Evolutionary conservation across 371 early-diverging fungal genomes (phyloP).

Genomic region (Rhizopus microsporus): DNA sequence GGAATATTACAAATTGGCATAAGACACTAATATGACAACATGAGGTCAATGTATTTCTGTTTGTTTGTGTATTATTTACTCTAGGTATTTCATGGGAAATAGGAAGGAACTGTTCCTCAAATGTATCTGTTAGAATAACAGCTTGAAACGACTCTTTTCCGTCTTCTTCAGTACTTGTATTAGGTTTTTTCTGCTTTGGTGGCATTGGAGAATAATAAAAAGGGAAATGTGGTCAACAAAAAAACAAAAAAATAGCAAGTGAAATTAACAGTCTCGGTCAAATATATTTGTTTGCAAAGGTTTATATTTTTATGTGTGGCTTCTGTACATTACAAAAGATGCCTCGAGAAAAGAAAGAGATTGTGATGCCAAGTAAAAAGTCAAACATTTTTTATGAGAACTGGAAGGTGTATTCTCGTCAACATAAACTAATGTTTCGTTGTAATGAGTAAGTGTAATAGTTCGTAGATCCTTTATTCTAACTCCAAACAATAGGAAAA

Average conservation of each 20-base stretch:
- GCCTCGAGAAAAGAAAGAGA: slow-evolving; percentile 22
- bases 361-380: slow-evolving; percentile 40
- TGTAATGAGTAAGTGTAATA: slow-evolving; percentile 38
- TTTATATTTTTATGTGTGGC: too few relatives aligned
- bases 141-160: slow-evolving; percentile 75
- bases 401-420: slow-evolving; percentile 50
- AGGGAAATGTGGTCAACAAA: slow-evolving; percentile 14
- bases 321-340: slow-evolving; percentile 4
- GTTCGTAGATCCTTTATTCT: not conserved
- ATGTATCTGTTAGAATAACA: slow-evolving; percentile 91
- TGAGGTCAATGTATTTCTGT: slow-evolving; percentile 3
- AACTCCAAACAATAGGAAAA: slow-evolving; percentile 28
- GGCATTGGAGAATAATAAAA: slow-evolving; percentile 28
- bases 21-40: slow-evolving; percentile 66
- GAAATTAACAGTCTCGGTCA: slow-evolving; percentile 23
- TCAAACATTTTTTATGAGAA: slow-evolving; percentile 43
- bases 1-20: slow-evolving; percentile 94
- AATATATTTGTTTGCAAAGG: too few relatives aligned
- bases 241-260: slow-evolving; percentile 26
- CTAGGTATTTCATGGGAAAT: slow-evolving; percentile 86
- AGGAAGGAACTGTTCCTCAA: slow-evolving; percentile 87
- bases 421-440: slow-evolving; percentile 51
- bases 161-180: slow-evolving; percentile 39
- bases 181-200: slow-evolving; percentile 39
- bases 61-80: slow-evolving; percentile 44